phyloP scores from a whole-genome alignment of 768 basidiomycete species.

The Mycena rosella region DNA sequence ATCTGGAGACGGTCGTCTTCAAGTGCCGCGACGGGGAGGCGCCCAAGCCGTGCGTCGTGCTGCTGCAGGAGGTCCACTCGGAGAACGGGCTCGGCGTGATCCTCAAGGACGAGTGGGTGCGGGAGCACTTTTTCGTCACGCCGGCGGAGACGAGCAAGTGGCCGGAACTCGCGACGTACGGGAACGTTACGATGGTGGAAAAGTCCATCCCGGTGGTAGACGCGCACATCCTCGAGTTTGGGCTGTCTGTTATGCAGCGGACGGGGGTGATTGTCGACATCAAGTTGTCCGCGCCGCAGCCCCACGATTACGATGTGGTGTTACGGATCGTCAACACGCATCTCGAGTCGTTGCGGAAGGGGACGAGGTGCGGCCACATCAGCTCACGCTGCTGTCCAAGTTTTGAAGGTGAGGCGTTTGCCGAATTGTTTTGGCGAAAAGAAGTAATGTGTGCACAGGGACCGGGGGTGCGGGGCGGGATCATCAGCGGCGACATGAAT shows the following conservation, averaged over 20 bases:
- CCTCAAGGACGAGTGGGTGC: conserved; percentile 73
- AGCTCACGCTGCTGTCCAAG: conserved; percentile 65
- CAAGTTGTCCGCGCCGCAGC: conserved; percentile 53
- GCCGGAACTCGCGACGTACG: conserved; percentile 64
- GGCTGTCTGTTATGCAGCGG: conserved; percentile 62
- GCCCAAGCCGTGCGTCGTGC: conserved; percentile 71
- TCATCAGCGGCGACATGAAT: conserved; percentile 83
- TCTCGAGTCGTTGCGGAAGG: conserved; percentile 73
- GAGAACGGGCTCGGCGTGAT: conserved; percentile 59
- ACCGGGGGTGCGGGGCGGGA: conserved; percentile 63
- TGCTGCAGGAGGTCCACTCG: conserved; percentile 76
- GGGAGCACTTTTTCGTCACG: conserved; percentile 67
- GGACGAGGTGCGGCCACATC: conserved; percentile 55
- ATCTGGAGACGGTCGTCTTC: conserved; percentile 69
- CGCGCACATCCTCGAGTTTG: conserved; percentile 66
- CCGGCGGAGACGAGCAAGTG: conserved; percentile 69
- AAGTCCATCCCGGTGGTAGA: conserved; percentile 58
- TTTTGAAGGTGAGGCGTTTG: conserved; percentile 59
- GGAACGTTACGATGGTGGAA: conserved; percentile 80
- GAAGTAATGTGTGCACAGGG: conserved; percentile 10
- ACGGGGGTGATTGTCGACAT: conserved; percentile 71
- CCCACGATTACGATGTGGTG: conserved; percentile 54
- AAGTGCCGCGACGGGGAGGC: conserved; percentile 57
- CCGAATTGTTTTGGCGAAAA: too few relatives aligned
- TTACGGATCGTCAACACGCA: conserved; percentile 81